Base-by-base conservation (phyloP, 768 basidiomycete genomes). In the Leccinum variicolor region DNA sequence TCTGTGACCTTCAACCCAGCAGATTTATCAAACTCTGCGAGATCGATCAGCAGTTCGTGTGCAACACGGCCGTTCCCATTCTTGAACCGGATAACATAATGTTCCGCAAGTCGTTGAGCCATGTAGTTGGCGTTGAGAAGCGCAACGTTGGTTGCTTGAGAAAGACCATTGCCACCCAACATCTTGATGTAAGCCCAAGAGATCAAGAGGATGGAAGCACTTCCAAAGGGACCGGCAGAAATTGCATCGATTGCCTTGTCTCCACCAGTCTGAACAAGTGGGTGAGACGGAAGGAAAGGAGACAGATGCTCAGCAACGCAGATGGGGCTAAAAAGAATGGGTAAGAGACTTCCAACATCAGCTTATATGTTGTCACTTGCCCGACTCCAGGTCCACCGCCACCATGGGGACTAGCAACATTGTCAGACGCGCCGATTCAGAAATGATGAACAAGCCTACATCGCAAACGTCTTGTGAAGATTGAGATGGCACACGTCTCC, bases 101-200 rank as follows among this genome's bases (percentile, higher is more conserved):
- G 84, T 15, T 82, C 84, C 50, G 86, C 81, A 33, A 99, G 84
- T 49, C 93, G 84, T 66, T 87, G 82, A 19, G 95, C 94, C 83
- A 98, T 97, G 74, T 98, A 99, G 74, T 99, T 99, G 50, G 97
- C 97, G 67, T 87, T 98, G 45, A 99, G 82, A 29, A 99, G 81
- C 1, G 97, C 93, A 29, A 92, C 75, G 65, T 89, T 90, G 3
- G 94, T 90, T 0, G 94, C 87, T 58, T 93, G 83, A 23, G 85
- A 83, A 26, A 99, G 82, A 7, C 97, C 97, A 55, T 84, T 77
- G 8, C 95, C 96, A 26, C 97, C 97, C n/a, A 99, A 84, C 97
- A 99, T 98, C 77, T 92, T 96, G 81, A 97, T 92, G 74, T 97
- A 99, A 13, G 97, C 96, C 95, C 96, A 98, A 0, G 95, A 98